Conservation (phyloP, 2,329 filamentous ascomycete genomes). For the Pseudogymnoascus destructans region DNA sequence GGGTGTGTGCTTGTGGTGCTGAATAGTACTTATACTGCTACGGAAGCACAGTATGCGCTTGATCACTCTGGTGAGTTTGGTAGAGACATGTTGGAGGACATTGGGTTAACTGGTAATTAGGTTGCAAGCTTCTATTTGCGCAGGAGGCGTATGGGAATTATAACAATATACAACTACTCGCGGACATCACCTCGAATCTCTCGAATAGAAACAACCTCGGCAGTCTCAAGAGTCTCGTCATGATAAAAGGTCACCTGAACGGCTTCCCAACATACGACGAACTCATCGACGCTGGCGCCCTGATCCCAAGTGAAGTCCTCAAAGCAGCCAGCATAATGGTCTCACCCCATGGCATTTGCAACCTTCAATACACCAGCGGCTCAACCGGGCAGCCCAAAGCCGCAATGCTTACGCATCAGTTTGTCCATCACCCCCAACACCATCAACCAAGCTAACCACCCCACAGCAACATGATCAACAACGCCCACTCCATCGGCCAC, state of each 20-base stretch:
- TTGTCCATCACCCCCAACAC: background rate
- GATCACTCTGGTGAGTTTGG: slow-evolving; percentile 48
- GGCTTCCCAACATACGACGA: slow-evolving; percentile 47
- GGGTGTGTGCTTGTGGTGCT: slow-evolving; percentile 61
- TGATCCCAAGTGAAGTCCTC: slow-evolving; percentile 36
- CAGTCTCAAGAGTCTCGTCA: slow-evolving; percentile 39
- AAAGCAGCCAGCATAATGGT: slow-evolving; percentile 41
- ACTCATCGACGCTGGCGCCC: slow-evolving; percentile 39
- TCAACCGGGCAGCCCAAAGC: slow-evolving; percentile 63
- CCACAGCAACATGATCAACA: slow-evolving; percentile 20
- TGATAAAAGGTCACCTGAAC: slow-evolving; percentile 42
- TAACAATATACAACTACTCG: slow-evolving; percentile 48
- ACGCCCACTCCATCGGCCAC: slow-evolving; percentile 17
- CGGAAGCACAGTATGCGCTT: slow-evolving; percentile 58
- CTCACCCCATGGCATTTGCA: slow-evolving; percentile 54
- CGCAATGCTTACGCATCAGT: slow-evolving; percentile 49
- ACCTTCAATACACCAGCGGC: slow-evolving; percentile 64
- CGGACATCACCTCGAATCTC: slow-evolving; percentile 33
- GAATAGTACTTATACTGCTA: slow-evolving; percentile 70
- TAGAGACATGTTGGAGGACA: background rate
- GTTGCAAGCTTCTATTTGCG: slow-evolving; percentile 61
- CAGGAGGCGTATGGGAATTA: slow-evolving; percentile 54
- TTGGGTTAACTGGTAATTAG: slow-evolving; percentile 28
- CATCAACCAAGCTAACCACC: background rate
- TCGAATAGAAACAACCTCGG: slow-evolving; percentile 30